A percentile compares a stretch with the other conserved stretches of the same genome.
These are phyloP conservation scores for Cladosporium sp. DNA, from an alignment of 2,329 filamentous ascomycete genomes.

Conservation along the genomic window DNA sequence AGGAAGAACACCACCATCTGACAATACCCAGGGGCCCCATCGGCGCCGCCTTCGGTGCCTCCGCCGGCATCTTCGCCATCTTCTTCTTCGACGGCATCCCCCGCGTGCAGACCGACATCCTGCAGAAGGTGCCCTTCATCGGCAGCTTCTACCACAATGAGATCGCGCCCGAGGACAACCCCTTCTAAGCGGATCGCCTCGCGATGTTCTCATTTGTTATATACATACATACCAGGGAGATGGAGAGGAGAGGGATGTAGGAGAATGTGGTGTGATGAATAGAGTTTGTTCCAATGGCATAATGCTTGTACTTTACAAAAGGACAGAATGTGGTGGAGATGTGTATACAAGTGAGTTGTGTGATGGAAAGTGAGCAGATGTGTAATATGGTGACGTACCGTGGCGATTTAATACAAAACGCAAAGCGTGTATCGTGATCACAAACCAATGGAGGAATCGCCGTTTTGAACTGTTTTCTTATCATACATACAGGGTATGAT, in stretches of 20 bases:
- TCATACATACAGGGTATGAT: constrained; percentile 3
- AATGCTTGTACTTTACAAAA: constrained; percentile 14
- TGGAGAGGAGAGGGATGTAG: not conserved
- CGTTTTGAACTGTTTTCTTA: constrained; percentile 1
- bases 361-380: not conserved
- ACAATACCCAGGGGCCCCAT: constrained; percentile 34
- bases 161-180: constrained; percentile 65
- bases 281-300: constrained; percentile 7
- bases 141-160: constrained; percentile 58
- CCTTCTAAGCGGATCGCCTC: constrained; percentile 44
- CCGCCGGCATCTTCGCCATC: constrained; percentile 59
- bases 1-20: not conserved
- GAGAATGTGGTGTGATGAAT: not conserved
- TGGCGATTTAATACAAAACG: not conserved
- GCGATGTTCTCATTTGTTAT: constrained; percentile 5
- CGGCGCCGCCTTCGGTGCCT: constrained; percentile 57
- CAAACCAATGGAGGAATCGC: not conserved
- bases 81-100: constrained; percentile 67
- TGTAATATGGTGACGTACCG: not conserved
- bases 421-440: not conserved
- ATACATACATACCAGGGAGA: constrained; percentile 2
- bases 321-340: not conserved
- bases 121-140: constrained; percentile 60
- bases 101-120: constrained; percentile 52
- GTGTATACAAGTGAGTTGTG: constrained; percentile 9